phyloP scores from a whole-genome alignment of 177 flowering plant genomes.

The Telopea speciosissima region DNA sequence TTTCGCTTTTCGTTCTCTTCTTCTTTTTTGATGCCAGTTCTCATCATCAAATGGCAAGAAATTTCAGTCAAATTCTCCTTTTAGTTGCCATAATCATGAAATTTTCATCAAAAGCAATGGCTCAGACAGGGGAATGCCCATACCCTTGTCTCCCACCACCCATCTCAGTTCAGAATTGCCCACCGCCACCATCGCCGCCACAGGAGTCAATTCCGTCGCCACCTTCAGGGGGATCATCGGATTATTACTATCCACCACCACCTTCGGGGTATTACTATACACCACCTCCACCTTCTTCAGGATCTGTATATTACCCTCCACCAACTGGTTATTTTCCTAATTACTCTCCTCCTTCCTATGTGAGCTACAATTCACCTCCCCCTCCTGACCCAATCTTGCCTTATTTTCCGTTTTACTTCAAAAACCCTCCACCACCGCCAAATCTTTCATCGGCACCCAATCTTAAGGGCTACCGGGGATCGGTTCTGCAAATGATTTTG shows the following conservation, averaged over 20 bases:
- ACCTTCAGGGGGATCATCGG: not conserved
- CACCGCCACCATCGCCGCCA: constrained; percentile 9
- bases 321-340: constrained; percentile 6
- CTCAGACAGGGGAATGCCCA: constrained; percentile 1
- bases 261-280: too few species aligned
- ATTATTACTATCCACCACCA: not conserved
- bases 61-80: not conserved
- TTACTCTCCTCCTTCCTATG: constrained; percentile 8
- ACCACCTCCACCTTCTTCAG: too few species aligned
- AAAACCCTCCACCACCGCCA: constrained; percentile 9
- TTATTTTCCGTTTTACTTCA: constrained; percentile 22
- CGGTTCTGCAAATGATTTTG: constrained; percentile 4
- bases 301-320: not conserved
- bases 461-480: not conserved
- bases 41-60: not conserved
- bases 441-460: constrained; percentile 2
- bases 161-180: not conserved
- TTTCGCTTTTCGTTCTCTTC: not conserved
- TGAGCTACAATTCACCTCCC: constrained; percentile 11
- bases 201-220: not conserved
- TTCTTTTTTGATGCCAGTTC: too few species aligned
- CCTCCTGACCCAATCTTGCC: constrained; percentile 26
- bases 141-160: constrained; percentile 18
- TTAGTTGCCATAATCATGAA: not conserved
- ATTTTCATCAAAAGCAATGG: not conserved